phyloP scores from a whole-genome alignment of 2,329 filamentous ascomycete genomes.

The Venturia effusa region DNA sequence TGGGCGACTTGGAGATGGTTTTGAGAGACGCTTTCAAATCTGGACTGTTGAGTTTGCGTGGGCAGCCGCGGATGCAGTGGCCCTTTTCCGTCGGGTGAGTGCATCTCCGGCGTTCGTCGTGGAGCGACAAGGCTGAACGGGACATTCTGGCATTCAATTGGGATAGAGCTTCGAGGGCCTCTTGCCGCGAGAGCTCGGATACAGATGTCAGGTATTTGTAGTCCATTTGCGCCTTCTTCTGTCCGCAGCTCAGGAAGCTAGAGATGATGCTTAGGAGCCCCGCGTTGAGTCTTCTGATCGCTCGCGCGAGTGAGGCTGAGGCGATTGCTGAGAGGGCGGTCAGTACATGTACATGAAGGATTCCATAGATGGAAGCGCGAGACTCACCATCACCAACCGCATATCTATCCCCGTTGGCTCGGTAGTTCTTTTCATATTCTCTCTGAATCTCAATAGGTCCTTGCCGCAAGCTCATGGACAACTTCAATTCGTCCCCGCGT shows the following conservation, averaged over 20 bases:
- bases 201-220: slow-evolving; percentile 33
- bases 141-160: slow-evolving; percentile 29
- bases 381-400: slow-evolving; percentile 34
- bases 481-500: slow-evolving; percentile 25
- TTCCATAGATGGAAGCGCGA: background rate
- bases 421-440: slow-evolving; percentile 30
- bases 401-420: slow-evolving; percentile 27
- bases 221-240: slow-evolving; percentile 24
- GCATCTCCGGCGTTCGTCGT: background rate
- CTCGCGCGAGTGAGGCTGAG: slow-evolving; percentile 34
- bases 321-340: slow-evolving; percentile 27
- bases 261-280: slow-evolving; percentile 36
- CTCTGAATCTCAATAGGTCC: slow-evolving; percentile 32
- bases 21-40: slow-evolving; percentile 14
- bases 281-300: slow-evolving; percentile 35
- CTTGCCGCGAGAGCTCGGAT: slow-evolving; percentile 34
- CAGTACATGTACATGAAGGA: background rate
- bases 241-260: slow-evolving; percentile 28
- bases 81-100: slow-evolving; percentile 6
- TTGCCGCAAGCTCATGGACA: slow-evolving; percentile 29
- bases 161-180: slow-evolving; percentile 31
- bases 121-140: slow-evolving; percentile 17
- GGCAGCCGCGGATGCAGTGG: slow-evolving; percentile 13
- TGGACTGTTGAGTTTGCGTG: slow-evolving; percentile 19
- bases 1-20: background rate